These are phyloP conservation scores for Penicillium samsonianum DNA, from an alignment of 495 filamentous ascomycete genomes.

Conservation along the genomic window DNA sequence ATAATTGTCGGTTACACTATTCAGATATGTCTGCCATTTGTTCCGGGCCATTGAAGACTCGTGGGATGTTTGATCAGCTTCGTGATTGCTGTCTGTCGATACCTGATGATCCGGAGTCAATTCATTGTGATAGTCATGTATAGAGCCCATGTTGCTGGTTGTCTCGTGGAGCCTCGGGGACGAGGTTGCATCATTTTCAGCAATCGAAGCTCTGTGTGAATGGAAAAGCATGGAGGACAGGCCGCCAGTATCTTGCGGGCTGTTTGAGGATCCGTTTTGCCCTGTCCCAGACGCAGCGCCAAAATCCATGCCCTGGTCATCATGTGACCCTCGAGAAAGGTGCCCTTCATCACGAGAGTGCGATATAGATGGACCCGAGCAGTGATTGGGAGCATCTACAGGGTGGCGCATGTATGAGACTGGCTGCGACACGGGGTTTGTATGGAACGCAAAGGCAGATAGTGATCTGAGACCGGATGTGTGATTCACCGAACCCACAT, in stretches of 20 bases:
- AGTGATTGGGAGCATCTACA: constrained; percentile 15
- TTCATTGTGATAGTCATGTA: constrained; percentile 4
- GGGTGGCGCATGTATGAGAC: constrained; percentile 42
- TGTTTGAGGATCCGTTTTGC: background rate
- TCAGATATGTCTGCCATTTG: constrained; percentile 47
- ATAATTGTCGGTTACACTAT: constrained; percentile 51
- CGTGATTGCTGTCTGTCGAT: background rate
- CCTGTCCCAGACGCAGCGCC: background rate
- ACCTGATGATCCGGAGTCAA: background rate
- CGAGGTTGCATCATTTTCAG: constrained; percentile 2
- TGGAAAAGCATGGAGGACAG: constrained; percentile 11
- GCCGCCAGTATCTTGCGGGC: background rate
- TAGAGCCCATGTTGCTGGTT: background rate
- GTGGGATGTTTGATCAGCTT: constrained; percentile 13
- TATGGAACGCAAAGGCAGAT: constrained; percentile 32
- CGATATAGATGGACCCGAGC: constrained; percentile 4
- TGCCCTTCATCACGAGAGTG: constrained; percentile 14
- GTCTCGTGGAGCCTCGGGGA: constrained; percentile 7
- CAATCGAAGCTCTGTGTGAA: constrained; percentile 6
- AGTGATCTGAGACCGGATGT: constrained; percentile 35
- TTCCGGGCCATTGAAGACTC: constrained; percentile 28
- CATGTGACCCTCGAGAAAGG: constrained; percentile 6
- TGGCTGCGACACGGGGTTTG: constrained; percentile 37
- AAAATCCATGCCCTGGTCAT: constrained; percentile 15
- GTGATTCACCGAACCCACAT: constrained; percentile 31